phyloP scores from a whole-genome alignment of 2,329 filamentous ascomycete species.

The Aureobasidium sp. region DNA sequence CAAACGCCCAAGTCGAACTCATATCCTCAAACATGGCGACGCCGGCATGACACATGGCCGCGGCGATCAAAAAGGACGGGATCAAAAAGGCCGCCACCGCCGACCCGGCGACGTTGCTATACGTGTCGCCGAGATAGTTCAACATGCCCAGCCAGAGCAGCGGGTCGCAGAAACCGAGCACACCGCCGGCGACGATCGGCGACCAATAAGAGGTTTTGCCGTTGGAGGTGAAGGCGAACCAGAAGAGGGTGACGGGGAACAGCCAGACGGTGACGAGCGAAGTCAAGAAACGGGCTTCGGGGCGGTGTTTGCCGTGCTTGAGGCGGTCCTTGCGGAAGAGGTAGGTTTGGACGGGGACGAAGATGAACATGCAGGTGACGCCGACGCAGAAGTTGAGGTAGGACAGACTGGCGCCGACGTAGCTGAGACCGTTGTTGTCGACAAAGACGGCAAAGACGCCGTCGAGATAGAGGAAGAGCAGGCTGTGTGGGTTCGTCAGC shows the following conservation, averaged over 20 bases:
- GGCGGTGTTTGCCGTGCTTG: slow-evolving; percentile 10
- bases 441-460: slow-evolving; percentile 16
- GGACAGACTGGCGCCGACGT: slow-evolving; percentile 7
- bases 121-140: slow-evolving; percentile 10
- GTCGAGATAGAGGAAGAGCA: slow-evolving; percentile 29
- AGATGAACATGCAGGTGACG: slow-evolving; percentile 12
- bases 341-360: slow-evolving; percentile 13
- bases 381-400: slow-evolving; percentile 16
- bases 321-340: slow-evolving; percentile 14
- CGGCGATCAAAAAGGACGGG: slow-evolving; percentile 11
- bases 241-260: slow-evolving; percentile 14
- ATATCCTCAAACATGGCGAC: slow-evolving; percentile 16
- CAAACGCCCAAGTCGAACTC: slow-evolving; percentile 14
- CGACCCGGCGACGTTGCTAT: slow-evolving; percentile 13
- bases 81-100: slow-evolving; percentile 15
- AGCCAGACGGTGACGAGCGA: slow-evolving; percentile 13
- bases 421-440: slow-evolving; percentile 13
- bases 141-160: slow-evolving; percentile 15
- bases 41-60: slow-evolving; percentile 15
- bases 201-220: slow-evolving; percentile 6
- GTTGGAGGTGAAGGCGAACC: slow-evolving; percentile 17
- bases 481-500: slow-evolving; percentile 13
- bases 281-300: slow-evolving; percentile 16
- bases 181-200: slow-evolving; percentile 12
- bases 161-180: slow-evolving; percentile 16